Conservation (phyloP, 345 rosid genomes). For the Isatis tinctoria region DNA sequence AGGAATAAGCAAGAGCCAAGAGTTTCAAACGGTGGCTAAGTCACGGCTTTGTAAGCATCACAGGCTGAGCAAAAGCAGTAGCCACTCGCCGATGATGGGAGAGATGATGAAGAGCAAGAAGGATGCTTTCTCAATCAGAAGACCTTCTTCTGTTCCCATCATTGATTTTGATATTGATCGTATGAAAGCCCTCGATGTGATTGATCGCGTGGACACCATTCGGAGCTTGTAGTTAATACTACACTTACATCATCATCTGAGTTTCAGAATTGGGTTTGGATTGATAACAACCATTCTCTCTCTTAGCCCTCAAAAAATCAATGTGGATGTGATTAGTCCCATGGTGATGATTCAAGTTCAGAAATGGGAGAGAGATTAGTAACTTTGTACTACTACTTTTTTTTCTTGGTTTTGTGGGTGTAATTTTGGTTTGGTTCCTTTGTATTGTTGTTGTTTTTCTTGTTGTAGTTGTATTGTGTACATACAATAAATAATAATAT, state of each 20-base stretch:
- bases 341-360: background rate
- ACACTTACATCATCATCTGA: background rate
- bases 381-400: background rate
- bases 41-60: constrained; percentile 63
- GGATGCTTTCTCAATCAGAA: constrained; percentile 60
- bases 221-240: constrained; percentile 38
- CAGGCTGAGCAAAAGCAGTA: constrained; percentile 87
- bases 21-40: constrained; percentile 65
- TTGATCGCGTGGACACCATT: constrained; percentile 85
- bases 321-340: background rate
- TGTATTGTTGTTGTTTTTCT: constrained; percentile 1
- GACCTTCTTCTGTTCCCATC: constrained; percentile 69
- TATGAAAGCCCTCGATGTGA: constrained; percentile 79
- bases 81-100: constrained; percentile 67
- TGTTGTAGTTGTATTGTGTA: constrained; percentile 21
- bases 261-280: background rate
- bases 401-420: constrained; percentile 16
- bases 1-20: constrained; percentile 97
- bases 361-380: background rate
- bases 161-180: constrained; percentile 74
- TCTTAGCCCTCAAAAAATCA: background rate
- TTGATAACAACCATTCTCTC: background rate
- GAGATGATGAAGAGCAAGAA: constrained; percentile 40
- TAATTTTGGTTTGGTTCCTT: constrained; percentile 16
- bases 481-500: constrained; percentile 22